Base-by-base conservation (phyloP, 495 filamentous ascomycete species). In the Aspergillus bertholletiae region DNA sequence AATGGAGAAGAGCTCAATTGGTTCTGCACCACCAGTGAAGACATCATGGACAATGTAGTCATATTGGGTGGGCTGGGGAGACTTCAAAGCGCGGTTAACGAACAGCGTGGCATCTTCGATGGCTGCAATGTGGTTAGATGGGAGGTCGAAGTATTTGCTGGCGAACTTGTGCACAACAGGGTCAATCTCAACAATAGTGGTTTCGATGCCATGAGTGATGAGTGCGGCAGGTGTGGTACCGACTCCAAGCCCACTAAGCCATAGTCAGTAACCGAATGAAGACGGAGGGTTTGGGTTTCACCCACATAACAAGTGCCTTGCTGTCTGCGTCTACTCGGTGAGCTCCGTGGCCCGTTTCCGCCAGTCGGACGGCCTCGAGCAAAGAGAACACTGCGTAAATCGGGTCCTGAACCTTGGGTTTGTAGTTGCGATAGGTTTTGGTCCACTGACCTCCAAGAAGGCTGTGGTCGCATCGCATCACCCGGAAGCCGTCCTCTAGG, bases 21-120 rank as follows among this genome's bases (percentile, higher is more conserved):
- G 94, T 64, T 97, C 94, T 2, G 90, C 91, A 51, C 93, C 94
- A 15, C 94, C 94, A 0, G 94, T 98, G 74, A 98, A 98, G n/a
- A 98, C 94, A 61, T 98, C 94, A 61, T 98, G 94, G 55, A 98
- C 76, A 64, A 98, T 92, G 74, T 96, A 97, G 68, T 96, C 86
- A 64, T 87, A 97, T 37, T 78, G 74, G 15, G 78, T 66, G 28
- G 72, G 63, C 3, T 66, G 56, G 1, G 74, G 53, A 9, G 76
- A 71, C 3, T 76, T 63, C 13, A 74, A 65, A n/a, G 79, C 72
- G 4, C 67, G 68, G 35, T 76, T 62, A 13, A 92, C 89, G 70
- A 91, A 96, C 22, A 73, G 70, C 7, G 90, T 81, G 0, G 93
- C 94, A 61, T 98, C 88, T 54, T 88, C 81, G 58, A 97, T 89